Conservation (phyloP, 179 eudicot species). For the Silene coronaria region DNA sequence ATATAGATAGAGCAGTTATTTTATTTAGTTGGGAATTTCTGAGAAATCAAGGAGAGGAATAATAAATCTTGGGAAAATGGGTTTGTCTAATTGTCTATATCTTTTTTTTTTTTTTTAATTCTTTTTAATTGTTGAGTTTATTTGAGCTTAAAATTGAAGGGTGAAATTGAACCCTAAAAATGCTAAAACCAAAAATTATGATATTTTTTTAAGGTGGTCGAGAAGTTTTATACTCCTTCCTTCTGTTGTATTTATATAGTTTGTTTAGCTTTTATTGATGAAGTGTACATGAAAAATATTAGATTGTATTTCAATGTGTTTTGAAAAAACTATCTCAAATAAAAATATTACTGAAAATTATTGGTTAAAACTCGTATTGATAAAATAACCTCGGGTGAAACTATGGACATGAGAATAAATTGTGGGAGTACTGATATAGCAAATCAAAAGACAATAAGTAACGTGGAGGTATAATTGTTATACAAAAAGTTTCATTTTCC, state of each 20-base stretch:
- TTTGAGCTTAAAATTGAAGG: conserved; percentile 1
- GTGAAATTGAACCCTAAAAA: conserved; percentile 29
- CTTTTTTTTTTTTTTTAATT: not conserved
- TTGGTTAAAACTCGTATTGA: too few species aligned
- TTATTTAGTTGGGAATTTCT: conserved; percentile 7
- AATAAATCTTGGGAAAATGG: conserved; percentile 11
- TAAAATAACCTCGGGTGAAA: too few species aligned
- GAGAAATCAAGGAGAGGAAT: conserved; percentile 14
- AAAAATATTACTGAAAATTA: too few species aligned
- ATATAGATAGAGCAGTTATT: conserved; percentile 5
- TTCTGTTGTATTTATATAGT: not conserved
- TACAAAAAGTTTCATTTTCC: too few species aligned
- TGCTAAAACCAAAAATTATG: not conserved
- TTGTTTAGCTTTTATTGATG: not conserved
- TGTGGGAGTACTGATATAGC: too few species aligned
- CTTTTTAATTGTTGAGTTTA: not conserved
- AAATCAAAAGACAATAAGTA: too few species aligned
- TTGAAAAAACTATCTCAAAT: too few species aligned
- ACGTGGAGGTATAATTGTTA: too few species aligned
- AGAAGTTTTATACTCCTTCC: not conserved
- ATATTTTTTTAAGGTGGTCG: not conserved
- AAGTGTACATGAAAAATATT: too few species aligned
- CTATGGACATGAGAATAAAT: too few species aligned
- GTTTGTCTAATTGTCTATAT: not conserved
- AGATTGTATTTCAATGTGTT: too few species aligned